Base-by-base conservation (phyloP, 2,329 filamentous ascomycete species). In the Lachnellula willkommii region DNA sequence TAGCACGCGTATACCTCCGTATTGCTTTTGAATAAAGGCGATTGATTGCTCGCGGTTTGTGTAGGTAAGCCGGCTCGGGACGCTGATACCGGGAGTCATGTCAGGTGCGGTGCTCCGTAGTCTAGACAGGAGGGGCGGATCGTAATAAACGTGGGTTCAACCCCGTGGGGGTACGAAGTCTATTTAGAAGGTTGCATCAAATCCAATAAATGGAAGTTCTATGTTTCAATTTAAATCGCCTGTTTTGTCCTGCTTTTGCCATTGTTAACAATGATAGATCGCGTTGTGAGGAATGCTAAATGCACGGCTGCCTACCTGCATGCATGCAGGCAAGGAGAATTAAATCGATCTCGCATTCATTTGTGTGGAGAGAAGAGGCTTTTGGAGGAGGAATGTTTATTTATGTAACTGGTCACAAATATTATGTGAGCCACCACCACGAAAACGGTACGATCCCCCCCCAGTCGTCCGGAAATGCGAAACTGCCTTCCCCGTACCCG, bases 321-420 rank as follows among this genome's bases (percentile, higher is more conserved):
- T 47, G 50, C 50, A 52, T 52, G 50, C 50, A 46, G 26, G 40
- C 24, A 36, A 32, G 39, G 26, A 52, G 39, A 42, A 35, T 52
- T 46, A 46, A 28, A 52, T 52, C 50, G 20, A 37, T 51, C 36
- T n/a, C n/a, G 48, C 35, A 14, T 40, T 15, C 22, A 2, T 24
- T 24, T 24, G 22, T 24, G 22, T 42, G 35, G 22, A 28, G n/a
- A 20, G 36, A 24, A 39, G 35, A 40, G 20, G 26, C 17, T 28
- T 28, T 28, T 28, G 26, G 26, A 8, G 2, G 26, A 32, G 47
- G 32, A 49, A 32, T 51, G 52, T 35, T 47, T n/a, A 37, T 22
- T 43, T 50, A 52, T 58, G 53, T 55, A 55, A 58, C 56, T 54
- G 46, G 39, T 55, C 52, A 54, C 42, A 52, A 52, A 55, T 43